A percentile compares a stretch with the other conserved stretches of the same genome.
Evolutionary conservation across 2,329 filamentous ascomycete species (phyloP).

Genomic region (Alternaria solani): DNA sequence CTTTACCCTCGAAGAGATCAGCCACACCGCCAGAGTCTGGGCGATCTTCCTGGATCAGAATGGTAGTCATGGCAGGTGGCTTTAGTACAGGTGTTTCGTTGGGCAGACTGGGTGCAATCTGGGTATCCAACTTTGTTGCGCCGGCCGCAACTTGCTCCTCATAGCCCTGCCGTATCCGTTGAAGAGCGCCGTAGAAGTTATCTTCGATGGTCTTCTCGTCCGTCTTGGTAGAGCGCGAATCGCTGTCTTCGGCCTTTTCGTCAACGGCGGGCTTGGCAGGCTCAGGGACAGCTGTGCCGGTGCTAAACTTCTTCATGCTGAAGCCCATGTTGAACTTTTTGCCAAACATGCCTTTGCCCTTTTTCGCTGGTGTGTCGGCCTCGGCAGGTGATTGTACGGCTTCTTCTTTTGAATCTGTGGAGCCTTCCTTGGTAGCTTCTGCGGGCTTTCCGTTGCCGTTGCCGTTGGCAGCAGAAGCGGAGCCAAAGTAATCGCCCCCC

Average conservation of each 20-base stretch:
- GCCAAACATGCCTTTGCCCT: constrained; percentile 72
- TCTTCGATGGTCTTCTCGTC: constrained; percentile 79
- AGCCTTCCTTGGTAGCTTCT: constrained; percentile 35
- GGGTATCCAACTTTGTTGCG: constrained; percentile 63
- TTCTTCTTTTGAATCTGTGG: constrained; percentile 41
- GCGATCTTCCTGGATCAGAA: constrained; percentile 71
- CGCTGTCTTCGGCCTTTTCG: constrained; percentile 73
- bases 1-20: constrained; percentile 90
- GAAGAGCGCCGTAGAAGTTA: constrained; percentile 74
- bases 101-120: constrained; percentile 72
- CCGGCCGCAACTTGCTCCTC: constrained; percentile 69
- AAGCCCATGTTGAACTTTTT: constrained; percentile 85
- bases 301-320: constrained; percentile 81
- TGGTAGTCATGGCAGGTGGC: constrained; percentile 69
- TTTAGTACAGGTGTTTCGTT: constrained; percentile 80
- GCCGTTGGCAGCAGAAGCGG: constrained; percentile 30
- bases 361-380: constrained; percentile 55
- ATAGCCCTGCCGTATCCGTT: constrained; percentile 76
- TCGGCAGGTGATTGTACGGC: constrained; percentile 53
- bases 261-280: constrained; percentile 76
- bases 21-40: constrained; percentile 71
- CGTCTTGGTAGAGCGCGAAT: constrained; percentile 63
- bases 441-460: constrained; percentile 38
- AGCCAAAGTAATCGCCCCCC: constrained; percentile 76
- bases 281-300: constrained; percentile 66